Evolutionary conservation across 2,329 filamentous ascomycete species (phyloP).

Genomic region (Endocalyx cinctus): DNA sequence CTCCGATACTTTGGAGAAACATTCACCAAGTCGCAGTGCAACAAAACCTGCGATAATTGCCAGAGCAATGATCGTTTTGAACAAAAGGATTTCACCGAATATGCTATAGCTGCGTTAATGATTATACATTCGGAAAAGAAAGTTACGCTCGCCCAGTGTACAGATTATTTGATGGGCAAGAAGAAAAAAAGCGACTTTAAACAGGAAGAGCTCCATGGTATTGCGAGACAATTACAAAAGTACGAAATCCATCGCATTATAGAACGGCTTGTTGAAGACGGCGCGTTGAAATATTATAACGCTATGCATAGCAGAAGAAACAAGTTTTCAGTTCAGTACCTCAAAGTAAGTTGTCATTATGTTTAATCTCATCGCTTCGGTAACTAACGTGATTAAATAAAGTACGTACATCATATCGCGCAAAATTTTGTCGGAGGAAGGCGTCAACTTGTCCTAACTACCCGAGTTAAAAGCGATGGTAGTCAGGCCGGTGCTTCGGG

Average conservation of each 20-base stretch:
- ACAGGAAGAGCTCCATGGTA: slow-evolving; percentile 60
- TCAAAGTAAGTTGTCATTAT: slow-evolving; percentile 59
- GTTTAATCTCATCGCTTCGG: too few species aligned
- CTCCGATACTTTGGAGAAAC: slow-evolving; percentile 91
- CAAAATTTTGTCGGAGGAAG: slow-evolving; percentile 38
- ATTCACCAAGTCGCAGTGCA: slow-evolving; percentile 69
- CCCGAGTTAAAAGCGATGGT: slow-evolving; percentile 30
- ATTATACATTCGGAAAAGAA: slow-evolving; percentile 59
- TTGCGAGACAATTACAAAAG: slow-evolving; percentile 64
- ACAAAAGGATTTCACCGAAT: slow-evolving; percentile 68
- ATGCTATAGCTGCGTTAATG: slow-evolving; percentile 65
- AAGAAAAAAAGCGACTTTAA: slow-evolving; percentile 50
- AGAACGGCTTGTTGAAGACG: slow-evolving; percentile 67
- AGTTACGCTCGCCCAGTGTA: slow-evolving; percentile 73
- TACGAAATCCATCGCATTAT: slow-evolving; percentile 83
- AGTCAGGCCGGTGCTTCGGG: slow-evolving; percentile 27
- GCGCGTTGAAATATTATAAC: slow-evolving; percentile 68
- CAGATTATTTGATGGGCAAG: slow-evolving; percentile 77
- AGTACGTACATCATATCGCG: slow-evolving; percentile 37
- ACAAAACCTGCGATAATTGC: slow-evolving; percentile 84
- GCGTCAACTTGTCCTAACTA: slow-evolving; percentile 39
- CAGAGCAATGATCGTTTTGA: slow-evolving; percentile 67
- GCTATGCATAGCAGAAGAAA: slow-evolving; percentile 61
- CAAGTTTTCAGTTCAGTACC: slow-evolving; percentile 69
- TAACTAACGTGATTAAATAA: slow-evolving; percentile 20